phyloP scores from a whole-genome alignment of 805 yeast species.

The Kuraishia ogatae region DNA sequence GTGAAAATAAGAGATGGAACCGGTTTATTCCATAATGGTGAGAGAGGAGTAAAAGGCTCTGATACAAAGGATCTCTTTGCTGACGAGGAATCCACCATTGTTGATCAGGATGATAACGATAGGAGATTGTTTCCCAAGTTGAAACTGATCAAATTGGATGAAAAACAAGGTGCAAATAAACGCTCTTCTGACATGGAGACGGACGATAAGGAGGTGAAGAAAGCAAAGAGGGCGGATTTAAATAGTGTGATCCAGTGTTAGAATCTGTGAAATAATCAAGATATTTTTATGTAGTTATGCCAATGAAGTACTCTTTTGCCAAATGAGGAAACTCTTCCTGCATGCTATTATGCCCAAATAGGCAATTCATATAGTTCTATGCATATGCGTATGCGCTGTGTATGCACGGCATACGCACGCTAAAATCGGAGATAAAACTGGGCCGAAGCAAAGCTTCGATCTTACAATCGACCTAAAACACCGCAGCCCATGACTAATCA shows the following conservation, averaged over 20 bases:
- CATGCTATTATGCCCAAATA: too few species aligned
- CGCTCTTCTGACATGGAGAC: background rate
- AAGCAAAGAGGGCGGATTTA: constrained; percentile 15
- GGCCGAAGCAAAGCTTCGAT: too few species aligned
- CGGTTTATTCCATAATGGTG: constrained; percentile 52
- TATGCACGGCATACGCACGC: too few species aligned
- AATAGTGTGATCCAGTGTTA: background rate
- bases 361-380: too few species aligned
- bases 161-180: constrained; percentile 2
- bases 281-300: too few species aligned
- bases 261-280: too few species aligned
- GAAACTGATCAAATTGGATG: background rate
- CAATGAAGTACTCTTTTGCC: too few species aligned
- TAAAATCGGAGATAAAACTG: too few species aligned
- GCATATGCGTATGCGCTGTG: too few species aligned
- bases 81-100: background rate
- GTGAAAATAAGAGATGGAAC: constrained; percentile 51
- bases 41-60: constrained; percentile 4
- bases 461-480: too few species aligned
- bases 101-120: constrained; percentile 3
- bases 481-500: too few species aligned
- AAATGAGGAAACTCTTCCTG: too few species aligned
- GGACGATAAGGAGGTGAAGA: constrained; percentile 4
- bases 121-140: constrained; percentile 2
- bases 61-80: background rate